Evolutionary conservation across 768 basidiomycete species (phyloP), one percentile per base, ranked within the genome.

Genomic region (Leccinum variicolor): DNA sequence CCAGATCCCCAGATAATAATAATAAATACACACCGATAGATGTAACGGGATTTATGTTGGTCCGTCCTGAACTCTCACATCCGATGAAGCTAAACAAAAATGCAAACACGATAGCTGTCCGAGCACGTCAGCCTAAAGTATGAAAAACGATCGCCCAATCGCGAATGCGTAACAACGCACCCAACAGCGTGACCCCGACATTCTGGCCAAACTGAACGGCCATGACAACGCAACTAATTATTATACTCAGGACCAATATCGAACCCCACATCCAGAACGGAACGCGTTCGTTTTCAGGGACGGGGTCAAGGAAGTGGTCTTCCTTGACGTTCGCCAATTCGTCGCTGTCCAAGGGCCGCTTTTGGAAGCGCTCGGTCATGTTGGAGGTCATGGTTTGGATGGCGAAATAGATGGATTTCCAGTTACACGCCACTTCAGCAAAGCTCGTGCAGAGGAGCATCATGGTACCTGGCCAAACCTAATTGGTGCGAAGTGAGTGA

Each of bases 41-140:
- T 7, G 81, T 78, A 49, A 86, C 77, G 10, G 84, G 84, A 65
- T 85, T 85, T 66, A 87, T 77, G 58, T 85, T 83, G 6, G 84
- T 87, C 57, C 77, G 72, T 23, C 85, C 84, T 31, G 80, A 64
- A 50, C 79, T 83, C 66, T 86, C 84, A 9, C 84, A 84, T 43
- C 81, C 85, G 61, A 87, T 82, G 73, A 87, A 86, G 29, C 84
- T 84, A 73, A 87, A 87, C 43, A 85, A 47, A 75, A 85, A 86
- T 31, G 81, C 81, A 43, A 85, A 77, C 57, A 87, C 23, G 49
- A 87, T 79, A 9, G 84, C 67, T 59, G 7, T 43, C 9, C 43
- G 7, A 52, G 36, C 2, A 39, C 14, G 9, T 62, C 19, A 59
- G 29, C 6, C 41, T 11, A 41, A 11, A 19, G 39, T 26, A 34